Conservation (phyloP, 2,329 filamentous ascomycete genomes). For the Claviceps digitariae region DNA sequence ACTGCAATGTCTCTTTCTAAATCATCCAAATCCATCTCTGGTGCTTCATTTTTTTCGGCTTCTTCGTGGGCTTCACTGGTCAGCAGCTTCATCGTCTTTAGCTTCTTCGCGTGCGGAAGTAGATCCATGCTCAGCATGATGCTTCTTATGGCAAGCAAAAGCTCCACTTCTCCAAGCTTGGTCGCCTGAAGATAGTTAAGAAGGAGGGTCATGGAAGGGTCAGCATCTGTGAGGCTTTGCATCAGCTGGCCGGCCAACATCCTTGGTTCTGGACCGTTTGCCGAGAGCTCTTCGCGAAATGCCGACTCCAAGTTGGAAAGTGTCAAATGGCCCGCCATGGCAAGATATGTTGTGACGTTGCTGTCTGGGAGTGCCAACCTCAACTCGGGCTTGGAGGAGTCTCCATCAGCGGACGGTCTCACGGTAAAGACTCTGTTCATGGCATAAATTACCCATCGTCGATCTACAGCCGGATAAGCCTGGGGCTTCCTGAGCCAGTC, state of each 20-base stretch:
- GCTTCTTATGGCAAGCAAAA: conserved; percentile 50
- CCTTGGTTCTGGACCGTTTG: conserved; percentile 29
- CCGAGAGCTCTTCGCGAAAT: conserved; percentile 34
- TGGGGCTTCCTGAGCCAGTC: conserved; percentile 29
- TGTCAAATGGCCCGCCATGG: conserved; percentile 46
- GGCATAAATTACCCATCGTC: conserved; percentile 50
- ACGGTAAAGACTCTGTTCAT: conserved; percentile 49
- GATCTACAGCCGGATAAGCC: conserved; percentile 43
- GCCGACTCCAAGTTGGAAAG: conserved; percentile 44
- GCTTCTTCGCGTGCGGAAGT: conserved; percentile 27
- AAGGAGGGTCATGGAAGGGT: conserved; percentile 54
- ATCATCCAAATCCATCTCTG: conserved; percentile 43
- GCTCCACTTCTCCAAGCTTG: conserved; percentile 50
- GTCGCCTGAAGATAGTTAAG: conserved; percentile 52
- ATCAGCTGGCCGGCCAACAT: conserved; percentile 48
- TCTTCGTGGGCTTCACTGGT: conserved; percentile 14
- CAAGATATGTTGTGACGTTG: conserved; percentile 44
- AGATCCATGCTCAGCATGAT: conserved; percentile 58
- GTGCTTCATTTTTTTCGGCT: conserved; percentile 17
- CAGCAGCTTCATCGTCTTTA: conserved; percentile 19
- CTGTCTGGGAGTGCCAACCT: conserved; percentile 32
- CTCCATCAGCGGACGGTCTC: conserved; percentile 28
- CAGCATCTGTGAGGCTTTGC: conserved; percentile 47
- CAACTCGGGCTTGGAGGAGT: conserved; percentile 17
- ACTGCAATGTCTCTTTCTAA: conserved; percentile 53